phyloP scores from a whole-genome alignment of 2,329 filamentous ascomycete genomes.

The Tolypocladium guangdongense region DNA sequence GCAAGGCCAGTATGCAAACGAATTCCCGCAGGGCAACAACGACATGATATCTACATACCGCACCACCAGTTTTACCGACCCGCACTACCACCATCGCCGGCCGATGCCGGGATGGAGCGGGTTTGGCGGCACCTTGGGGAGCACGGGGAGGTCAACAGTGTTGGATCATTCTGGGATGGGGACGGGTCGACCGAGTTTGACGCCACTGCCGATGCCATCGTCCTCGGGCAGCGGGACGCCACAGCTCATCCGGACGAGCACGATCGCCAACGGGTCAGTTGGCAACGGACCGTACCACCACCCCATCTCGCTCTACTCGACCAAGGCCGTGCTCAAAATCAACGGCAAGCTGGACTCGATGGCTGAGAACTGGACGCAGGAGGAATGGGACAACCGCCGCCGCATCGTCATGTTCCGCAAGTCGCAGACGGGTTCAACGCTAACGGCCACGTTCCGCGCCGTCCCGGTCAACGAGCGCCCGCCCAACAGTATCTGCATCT shows the following conservation, averaged over 20 bases:
- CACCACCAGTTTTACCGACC: constrained; percentile 38
- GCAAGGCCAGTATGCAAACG: constrained; percentile 25
- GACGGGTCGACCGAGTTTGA: constrained; percentile 30
- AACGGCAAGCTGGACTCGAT: constrained; percentile 76
- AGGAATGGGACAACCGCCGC: constrained; percentile 69
- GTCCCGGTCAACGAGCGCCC: constrained; percentile 70
- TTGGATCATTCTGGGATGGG: constrained; percentile 32
- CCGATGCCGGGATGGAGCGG: constrained; percentile 27
- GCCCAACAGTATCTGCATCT: constrained; percentile 83
- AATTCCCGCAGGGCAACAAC: constrained; percentile 30
- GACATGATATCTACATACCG: constrained; percentile 47
- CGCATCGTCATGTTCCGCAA: constrained; percentile 84
- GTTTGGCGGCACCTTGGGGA: constrained; percentile 29
- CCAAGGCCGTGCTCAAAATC: constrained; percentile 77
- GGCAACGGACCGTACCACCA: constrained; percentile 54
- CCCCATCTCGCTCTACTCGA: constrained; percentile 69
- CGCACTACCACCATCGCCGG: constrained; percentile 31
- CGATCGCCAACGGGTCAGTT: constrained; percentile 28
- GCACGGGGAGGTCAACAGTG: constrained; percentile 24
- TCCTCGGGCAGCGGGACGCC: constrained; percentile 26
- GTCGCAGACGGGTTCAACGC: constrained; percentile 68
- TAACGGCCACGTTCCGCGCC: constrained; percentile 69
- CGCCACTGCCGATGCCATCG: constrained; percentile 36
- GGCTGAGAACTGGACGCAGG: constrained; percentile 70
- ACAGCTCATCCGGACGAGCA: constrained; percentile 46